Conservation (phyloP, 192 early-diverging fungal species). For the Paraglomus brasilianum region DNA sequence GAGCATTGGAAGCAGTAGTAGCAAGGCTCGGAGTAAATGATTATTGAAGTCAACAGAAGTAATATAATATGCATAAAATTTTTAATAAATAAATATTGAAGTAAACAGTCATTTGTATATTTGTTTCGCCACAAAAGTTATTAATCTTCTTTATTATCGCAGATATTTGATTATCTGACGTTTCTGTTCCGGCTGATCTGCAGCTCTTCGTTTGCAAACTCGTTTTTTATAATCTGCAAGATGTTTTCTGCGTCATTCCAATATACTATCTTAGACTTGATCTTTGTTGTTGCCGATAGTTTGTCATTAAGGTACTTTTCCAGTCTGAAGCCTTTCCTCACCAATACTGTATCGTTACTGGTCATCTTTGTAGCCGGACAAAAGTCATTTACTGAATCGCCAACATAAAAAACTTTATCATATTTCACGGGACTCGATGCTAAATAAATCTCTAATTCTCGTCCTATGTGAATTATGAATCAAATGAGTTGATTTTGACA, state of each 20-base stretch:
- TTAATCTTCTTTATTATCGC: too few species aligned
- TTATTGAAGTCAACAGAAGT: too few species aligned
- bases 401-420: conserved; percentile 50
- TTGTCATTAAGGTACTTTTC: conserved; percentile 2
- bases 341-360: conserved; percentile 6
- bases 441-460: conserved; percentile 20
- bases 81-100: too few species aligned
- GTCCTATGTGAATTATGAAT: conserved; percentile 2
- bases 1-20: too few species aligned
- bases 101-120: too few species aligned
- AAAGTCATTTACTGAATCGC: conserved; percentile 55
- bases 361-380: conserved; percentile 48
- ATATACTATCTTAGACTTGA: conserved; percentile 21
- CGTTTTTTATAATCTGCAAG: neutral
- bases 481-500: too few species aligned
- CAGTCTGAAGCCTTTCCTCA: conserved; percentile 3
- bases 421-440: conserved; percentile 6
- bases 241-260: conserved; percentile 12
- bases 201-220: too few species aligned
- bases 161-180: too few species aligned
- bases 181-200: too few species aligned
- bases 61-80: too few species aligned
- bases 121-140: too few species aligned
- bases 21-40: too few species aligned
- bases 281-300: neutral